phyloP scores from a whole-genome alignment of 2,329 filamentous ascomycete species.

The Phyllosticta citribraziliensis region DNA sequence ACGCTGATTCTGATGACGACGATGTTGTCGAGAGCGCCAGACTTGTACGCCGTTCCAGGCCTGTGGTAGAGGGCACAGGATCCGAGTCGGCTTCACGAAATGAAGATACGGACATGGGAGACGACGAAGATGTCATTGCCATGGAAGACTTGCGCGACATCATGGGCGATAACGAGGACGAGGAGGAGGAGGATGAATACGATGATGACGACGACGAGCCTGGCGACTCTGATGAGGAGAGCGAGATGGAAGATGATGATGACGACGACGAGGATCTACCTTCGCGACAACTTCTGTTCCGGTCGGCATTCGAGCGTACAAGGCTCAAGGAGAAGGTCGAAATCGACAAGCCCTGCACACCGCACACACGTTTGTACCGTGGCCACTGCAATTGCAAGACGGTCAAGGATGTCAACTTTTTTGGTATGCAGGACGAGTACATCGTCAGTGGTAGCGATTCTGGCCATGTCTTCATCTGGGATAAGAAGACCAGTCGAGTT shows the following conservation, averaged over 20 bases:
- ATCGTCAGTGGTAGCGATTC: constrained; percentile 58
- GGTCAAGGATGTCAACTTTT: constrained; percentile 62
- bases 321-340: constrained; percentile 43
- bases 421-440: constrained; percentile 57
- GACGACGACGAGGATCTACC: constrained; percentile 24
- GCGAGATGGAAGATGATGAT: constrained; percentile 21
- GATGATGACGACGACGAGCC: constrained; percentile 17
- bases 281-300: constrained; percentile 32
- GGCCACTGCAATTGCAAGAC: constrained; percentile 60
- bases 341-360: constrained; percentile 42
- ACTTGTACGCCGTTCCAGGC: not conserved
- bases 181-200: constrained; percentile 25
- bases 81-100: not conserved
- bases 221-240: constrained; percentile 22
- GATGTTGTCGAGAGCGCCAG: constrained; percentile 21
- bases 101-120: constrained; percentile 15
- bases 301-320: constrained; percentile 39
- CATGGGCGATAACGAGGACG: constrained; percentile 19
- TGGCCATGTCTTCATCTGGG: constrained; percentile 61
- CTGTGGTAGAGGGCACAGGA: not conserved
- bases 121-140: constrained; percentile 8
- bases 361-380: constrained; percentile 48
- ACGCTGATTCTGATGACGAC: constrained; percentile 37
- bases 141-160: constrained; percentile 15
- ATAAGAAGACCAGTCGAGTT: constrained; percentile 50